Percentiles rank a stretch among this genome's conserved stretches.
phyloP scores from a whole-genome alignment of 176 grass and related monocot genomes.

The Phragmites australis region DNA sequence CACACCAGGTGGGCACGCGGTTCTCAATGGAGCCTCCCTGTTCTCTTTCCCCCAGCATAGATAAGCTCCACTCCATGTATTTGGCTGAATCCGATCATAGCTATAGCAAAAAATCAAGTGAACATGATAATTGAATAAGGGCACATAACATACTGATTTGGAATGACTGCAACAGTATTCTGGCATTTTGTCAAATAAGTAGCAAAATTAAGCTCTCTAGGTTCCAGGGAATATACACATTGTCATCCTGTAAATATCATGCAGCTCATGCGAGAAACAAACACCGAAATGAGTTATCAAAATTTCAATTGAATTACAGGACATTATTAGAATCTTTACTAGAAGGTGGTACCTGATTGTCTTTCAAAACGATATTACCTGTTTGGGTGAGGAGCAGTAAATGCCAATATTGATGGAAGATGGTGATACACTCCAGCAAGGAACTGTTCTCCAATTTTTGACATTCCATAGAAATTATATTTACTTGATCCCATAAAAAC shows the following conservation, averaged over 20 bases:
- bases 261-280: conserved; percentile 12
- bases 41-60: conserved; percentile 98
- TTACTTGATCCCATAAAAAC: conserved; percentile 83
- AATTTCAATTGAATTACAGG: conserved; percentile 12
- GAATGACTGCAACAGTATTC: conserved; percentile 6
- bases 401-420: conserved; percentile 84
- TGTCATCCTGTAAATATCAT: neutral
- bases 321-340: neutral
- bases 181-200: neutral
- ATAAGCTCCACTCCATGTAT: conserved; percentile 96
- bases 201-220: neutral
- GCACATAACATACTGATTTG: neutral
- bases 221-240: neutral
- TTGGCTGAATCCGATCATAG: conserved; percentile 88
- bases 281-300: neutral
- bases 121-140: neutral
- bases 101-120: conserved; percentile 44
- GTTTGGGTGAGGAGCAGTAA: conserved; percentile 89
- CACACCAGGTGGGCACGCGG: conserved; percentile 91
- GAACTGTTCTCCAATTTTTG: conserved; percentile 71
- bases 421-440: conserved; percentile 91
- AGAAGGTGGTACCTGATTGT: too few species aligned
- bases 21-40: conserved; percentile 92
- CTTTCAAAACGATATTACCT: conserved; percentile 76
- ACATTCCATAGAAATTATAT: conserved; percentile 77